Conservation (phyloP, 2,329 filamentous ascomycete genomes). For the Claviceps pazoutovae region DNA sequence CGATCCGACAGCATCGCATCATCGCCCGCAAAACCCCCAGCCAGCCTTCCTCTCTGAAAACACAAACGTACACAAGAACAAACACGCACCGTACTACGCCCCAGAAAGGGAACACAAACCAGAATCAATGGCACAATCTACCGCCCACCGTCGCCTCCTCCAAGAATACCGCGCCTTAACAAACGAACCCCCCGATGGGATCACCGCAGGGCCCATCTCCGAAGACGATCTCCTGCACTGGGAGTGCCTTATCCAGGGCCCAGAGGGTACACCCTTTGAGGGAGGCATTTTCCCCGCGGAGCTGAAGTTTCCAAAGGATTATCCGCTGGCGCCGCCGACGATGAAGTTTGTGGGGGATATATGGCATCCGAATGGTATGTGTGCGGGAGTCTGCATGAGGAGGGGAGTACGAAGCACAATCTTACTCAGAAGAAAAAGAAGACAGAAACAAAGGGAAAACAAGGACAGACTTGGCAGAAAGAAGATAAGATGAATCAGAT, state of each 20-base stretch:
- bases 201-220: conserved; percentile 81
- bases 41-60: background rate
- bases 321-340: conserved; percentile 86
- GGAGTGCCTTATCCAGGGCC: conserved; percentile 93
- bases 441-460: background rate
- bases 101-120: background rate
- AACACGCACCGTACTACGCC: background rate
- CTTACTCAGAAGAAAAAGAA: background rate
- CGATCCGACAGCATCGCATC: background rate
- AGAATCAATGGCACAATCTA: conserved; percentile 42
- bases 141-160: conserved; percentile 68
- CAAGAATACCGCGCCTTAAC: conserved; percentile 92
- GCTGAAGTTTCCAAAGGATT: conserved; percentile 89
- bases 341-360: conserved; percentile 94
- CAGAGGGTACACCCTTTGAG: conserved; percentile 90
- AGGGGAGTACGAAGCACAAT: too few relatives aligned
- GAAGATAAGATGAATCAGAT: too few relatives aligned
- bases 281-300: conserved; percentile 92
- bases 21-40: background rate
- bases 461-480: too few relatives aligned
- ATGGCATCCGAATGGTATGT: conserved; percentile 85
- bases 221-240: conserved; percentile 94
- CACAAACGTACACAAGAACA: background rate
- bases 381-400: background rate
- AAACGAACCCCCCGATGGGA: conserved; percentile 91